Percentiles rank a stretch among this genome's conserved stretches.
Evolutionary conservation across 495 filamentous ascomycete species (phyloP).

Genomic region (Penicillium herquei): DNA sequence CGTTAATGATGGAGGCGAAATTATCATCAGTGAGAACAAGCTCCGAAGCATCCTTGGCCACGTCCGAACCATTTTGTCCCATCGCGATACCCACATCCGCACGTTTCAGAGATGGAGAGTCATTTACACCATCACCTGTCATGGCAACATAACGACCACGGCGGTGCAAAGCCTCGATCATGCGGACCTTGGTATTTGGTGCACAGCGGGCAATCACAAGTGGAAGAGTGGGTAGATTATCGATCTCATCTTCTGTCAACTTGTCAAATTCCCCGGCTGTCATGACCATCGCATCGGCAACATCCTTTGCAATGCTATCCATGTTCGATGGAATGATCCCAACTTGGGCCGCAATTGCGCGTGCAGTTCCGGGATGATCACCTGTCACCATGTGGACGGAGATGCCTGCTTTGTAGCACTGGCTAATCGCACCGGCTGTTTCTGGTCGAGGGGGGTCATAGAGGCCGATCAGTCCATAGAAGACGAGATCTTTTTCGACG

Average conservation of each 20-base stretch:
- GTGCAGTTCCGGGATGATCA: slow-evolving; percentile 65
- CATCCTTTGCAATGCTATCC: slow-evolving; percentile 47
- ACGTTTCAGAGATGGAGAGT: slow-evolving; percentile 75
- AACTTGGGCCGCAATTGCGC: slow-evolving; percentile 63
- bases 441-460: slow-evolving; percentile 69
- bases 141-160: slow-evolving; percentile 69
- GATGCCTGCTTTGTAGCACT: slow-evolving; percentile 66
- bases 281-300: slow-evolving; percentile 66
- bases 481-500: slow-evolving; percentile 58
- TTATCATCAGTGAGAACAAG: slow-evolving; percentile 82
- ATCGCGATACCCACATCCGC: slow-evolving; percentile 87
- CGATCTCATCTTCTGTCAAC: slow-evolving; percentile 62
- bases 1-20: slow-evolving; percentile 77
- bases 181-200: slow-evolving; percentile 72
- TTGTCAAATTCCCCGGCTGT: slow-evolving; percentile 68
- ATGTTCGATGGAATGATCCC: slow-evolving; percentile 63
- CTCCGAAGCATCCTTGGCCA: slow-evolving; percentile 83
- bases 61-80: slow-evolving; percentile 74
- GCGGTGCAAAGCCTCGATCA: slow-evolving; percentile 73
- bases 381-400: slow-evolving; percentile 76
- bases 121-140: slow-evolving; percentile 91
- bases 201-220: slow-evolving; percentile 70
- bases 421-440: slow-evolving; percentile 51
- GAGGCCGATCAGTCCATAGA: slow-evolving; percentile 68
- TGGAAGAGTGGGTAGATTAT: slow-evolving; percentile 62